phyloP scores from a whole-genome alignment of 352 stramenopile genomes.

The Phytophthora multivora region DNA sequence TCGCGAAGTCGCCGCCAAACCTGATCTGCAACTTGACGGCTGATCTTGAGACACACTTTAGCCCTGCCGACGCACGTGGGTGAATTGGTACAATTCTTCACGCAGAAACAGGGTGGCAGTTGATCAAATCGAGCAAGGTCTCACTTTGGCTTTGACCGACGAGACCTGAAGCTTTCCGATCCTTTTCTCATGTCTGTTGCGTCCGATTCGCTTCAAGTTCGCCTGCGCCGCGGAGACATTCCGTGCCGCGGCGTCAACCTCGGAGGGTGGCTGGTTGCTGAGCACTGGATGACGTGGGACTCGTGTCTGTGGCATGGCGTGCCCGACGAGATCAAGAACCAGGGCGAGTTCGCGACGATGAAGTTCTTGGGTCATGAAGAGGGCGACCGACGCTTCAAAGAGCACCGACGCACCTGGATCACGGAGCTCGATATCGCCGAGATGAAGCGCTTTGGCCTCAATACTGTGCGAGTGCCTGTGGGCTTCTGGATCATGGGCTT shows the following conservation, averaged over 20 bases:
- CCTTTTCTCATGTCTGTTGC: constrained; percentile 6
- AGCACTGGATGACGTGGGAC: constrained; percentile 81
- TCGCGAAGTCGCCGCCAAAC: too few species aligned
- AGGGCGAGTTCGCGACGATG: constrained; percentile 81
- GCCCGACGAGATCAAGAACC: constrained; percentile 40
- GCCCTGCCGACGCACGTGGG: constrained; percentile 13
- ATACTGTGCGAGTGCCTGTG: constrained; percentile 82
- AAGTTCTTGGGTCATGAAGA: constrained; percentile 46
- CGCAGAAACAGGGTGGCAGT: constrained; percentile 22
- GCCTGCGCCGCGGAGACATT: constrained; percentile 62
- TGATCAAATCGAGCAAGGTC: constrained; percentile 17
- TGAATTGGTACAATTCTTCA: constrained; percentile 11
- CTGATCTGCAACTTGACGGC: background rate
- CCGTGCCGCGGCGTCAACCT: constrained; percentile 73
- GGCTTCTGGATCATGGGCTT: constrained; percentile 85
- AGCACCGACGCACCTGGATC: constrained; percentile 75
- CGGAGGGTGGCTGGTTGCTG: constrained; percentile 77
- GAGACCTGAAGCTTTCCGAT: background rate
- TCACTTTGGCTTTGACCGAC: constrained; percentile 21
- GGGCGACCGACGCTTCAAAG: constrained; percentile 40
- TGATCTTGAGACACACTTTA: constrained; percentile 26
- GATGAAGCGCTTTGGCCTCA: constrained; percentile 74
- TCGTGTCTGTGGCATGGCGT: constrained; percentile 69
- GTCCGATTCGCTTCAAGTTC: constrained; percentile 51
- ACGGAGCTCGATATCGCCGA: constrained; percentile 69